A percentile compares a stretch with the other conserved stretches of the same genome.
These are phyloP conservation scores for Dissophora globulifera DNA, from an alignment of 192 early-diverging fungal species.

Conservation along the genomic window DNA sequence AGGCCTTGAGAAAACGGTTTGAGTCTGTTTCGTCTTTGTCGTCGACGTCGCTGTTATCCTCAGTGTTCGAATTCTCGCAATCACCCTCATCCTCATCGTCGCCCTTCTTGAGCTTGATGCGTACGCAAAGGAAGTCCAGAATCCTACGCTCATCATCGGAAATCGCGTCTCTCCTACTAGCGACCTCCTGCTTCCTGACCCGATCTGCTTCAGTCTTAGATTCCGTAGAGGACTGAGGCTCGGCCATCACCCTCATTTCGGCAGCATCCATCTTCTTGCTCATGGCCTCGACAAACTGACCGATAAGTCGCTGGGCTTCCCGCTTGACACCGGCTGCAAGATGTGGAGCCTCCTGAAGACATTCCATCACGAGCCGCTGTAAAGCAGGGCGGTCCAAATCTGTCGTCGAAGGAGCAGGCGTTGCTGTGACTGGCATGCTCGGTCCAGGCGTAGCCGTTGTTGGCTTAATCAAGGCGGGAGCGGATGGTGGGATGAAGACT, in stretches of 20 bases:
- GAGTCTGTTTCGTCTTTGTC: background rate
- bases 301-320: constrained; percentile 6
- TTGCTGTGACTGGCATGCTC: too few species aligned
- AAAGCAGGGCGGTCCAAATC: too few species aligned
- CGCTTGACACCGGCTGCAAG: background rate
- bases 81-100: constrained; percentile 1
- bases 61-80: background rate
- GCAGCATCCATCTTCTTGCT: background rate
- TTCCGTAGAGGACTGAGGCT: too few species aligned
- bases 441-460: too few species aligned
- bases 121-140: background rate
- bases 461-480: too few species aligned
- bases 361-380: constrained; percentile 1
- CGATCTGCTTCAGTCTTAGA: too few species aligned
- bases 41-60: background rate
- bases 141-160: constrained; percentile 3
- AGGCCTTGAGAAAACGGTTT: background rate
- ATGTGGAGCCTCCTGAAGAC: constrained; percentile 1
- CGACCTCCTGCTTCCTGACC: too few species aligned
- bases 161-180: background rate
- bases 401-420: too few species aligned
- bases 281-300: background rate
- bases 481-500: too few species aligned
- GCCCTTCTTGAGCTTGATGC: background rate
- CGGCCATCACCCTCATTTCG: too few species aligned